These are phyloP conservation scores for Pichia phayaonensis DNA, from an alignment of 805 yeast species.

Conservation along the genomic window DNA sequence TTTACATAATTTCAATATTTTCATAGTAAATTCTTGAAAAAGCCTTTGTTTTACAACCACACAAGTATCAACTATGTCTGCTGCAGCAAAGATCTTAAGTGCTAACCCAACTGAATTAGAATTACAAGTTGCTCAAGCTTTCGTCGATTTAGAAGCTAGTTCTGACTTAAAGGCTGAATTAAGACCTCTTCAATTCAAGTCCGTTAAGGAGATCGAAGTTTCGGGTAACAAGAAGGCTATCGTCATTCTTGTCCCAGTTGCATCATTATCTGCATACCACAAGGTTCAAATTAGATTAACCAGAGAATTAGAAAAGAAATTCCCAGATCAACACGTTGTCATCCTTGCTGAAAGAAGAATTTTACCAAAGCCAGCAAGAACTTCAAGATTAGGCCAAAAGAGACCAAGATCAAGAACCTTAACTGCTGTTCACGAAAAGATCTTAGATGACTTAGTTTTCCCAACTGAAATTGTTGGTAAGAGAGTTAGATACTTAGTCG, in stretches of 20 bases:
- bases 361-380: conserved; percentile 97
- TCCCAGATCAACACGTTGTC: conserved; percentile 99
- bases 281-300: conserved; percentile 95
- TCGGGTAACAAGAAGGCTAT: conserved; percentile 98
- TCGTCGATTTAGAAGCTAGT: conserved; percentile 87
- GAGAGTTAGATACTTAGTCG: conserved; percentile 98
- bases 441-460: conserved; percentile 98
- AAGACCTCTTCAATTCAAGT: conserved; percentile 97
- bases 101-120: conserved; percentile 97
- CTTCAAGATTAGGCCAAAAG: conserved; percentile 90
- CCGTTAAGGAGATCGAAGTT: conserved; percentile 96
- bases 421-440: conserved; percentile 96
- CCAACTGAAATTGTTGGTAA: conserved; percentile 99
- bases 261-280: conserved; percentile 88
- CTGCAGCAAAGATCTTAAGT: conserved; percentile 91
- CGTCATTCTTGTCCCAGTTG: conserved; percentile 97
- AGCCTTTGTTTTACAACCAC: background rate
- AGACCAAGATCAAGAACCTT: conserved; percentile 99
- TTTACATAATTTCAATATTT: background rate
- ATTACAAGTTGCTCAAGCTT: conserved; percentile 98
- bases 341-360: conserved; percentile 99
- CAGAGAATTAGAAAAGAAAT: conserved; percentile 99
- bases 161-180: conserved; percentile 96
- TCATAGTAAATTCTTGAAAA: background rate
- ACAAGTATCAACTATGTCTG: conserved; percentile 62